Base-by-base conservation (phyloP, 2,329 filamentous ascomycete species). In the Fusarium buxicola region DNA sequence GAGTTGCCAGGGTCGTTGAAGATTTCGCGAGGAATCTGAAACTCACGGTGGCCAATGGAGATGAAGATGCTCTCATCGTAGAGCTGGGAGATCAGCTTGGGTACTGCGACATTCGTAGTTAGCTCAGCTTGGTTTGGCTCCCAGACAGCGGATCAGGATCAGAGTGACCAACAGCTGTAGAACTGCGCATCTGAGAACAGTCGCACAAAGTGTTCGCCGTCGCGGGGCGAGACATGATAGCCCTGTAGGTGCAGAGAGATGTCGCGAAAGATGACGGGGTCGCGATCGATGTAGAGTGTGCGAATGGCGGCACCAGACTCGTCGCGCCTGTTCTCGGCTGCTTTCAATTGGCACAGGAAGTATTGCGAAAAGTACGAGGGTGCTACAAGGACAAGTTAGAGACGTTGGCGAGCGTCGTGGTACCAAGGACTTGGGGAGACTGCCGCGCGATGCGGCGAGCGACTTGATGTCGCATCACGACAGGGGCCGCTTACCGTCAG, bases 341-440 rank as follows among this genome's bases (percentile, higher is more conserved):
- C 79, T 55, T 86, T 84, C 35, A 97, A 78, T 78, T 97, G 94
- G 70, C 92, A 91, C 68, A 89, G 84, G 76, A 98, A 98, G 80
- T 95, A 97, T 69, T 92, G 90, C 16, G 94, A 96, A 78, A 98
- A 97, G 77, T 97, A 97, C 45, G 94, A 97, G 56, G 94, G 94
- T 72, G 93, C 94, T 96, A 46, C 27, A 53, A 18, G 28, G 45
- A 45, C 27, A 21, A 52, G 32, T 31, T 25, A 32, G 34, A 34
- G 39, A 45, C 41, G 60, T 67, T 47, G 67, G 60, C 36, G 28
- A 21, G 44, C 43, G 48, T 31, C 5, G 24, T n/a, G 8, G 9
- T 35, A 18, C 35, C 24, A 44, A 21, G 12, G 27, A 5, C 30
- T 36, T 25, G 34, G 27, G 24, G 10, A 10, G 44, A 31, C n/a